These are phyloP conservation scores for Trichoderma guizhouense DNA, from an alignment of 2,329 filamentous ascomycete species.

Conservation along the genomic window DNA sequence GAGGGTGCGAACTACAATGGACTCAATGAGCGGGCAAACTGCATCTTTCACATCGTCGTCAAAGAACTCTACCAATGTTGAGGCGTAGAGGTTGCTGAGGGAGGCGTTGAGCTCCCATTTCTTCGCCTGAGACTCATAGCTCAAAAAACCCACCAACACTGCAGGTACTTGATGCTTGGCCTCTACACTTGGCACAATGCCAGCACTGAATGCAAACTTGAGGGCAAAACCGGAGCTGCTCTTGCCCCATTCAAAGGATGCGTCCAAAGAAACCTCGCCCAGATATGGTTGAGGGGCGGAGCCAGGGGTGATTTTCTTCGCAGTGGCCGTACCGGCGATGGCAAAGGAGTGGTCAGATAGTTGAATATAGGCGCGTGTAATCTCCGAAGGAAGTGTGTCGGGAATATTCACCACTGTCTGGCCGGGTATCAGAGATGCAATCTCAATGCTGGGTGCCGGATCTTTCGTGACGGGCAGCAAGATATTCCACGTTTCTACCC, in stretches of 20 bases:
- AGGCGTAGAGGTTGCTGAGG: not conserved
- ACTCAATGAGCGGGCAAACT: not conserved
- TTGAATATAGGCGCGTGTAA: not conserved
- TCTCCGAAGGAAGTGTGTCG: not conserved
- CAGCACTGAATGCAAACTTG: not conserved
- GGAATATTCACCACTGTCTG: not conserved
- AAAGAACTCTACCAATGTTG: not conserved
- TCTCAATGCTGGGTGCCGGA: not conserved
- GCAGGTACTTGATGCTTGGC: not conserved
- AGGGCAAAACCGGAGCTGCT: not conserved
- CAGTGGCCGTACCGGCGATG: not conserved
- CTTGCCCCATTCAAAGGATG: not conserved
- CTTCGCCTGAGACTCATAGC: not conserved
- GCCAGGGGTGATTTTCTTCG: not conserved
- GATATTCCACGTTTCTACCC: not conserved
- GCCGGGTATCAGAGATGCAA: not conserved
- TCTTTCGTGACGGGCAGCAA: not conserved
- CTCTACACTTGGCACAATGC: not conserved
- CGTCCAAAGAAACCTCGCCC: not conserved
- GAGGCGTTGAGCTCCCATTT: not conserved
- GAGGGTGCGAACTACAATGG: not conserved
- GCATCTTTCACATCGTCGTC: not conserved
- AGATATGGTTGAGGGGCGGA: not conserved
- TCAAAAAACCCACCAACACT: not conserved
- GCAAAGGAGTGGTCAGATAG: not conserved